These are phyloP conservation scores for Talaromyces sp. DNA, from an alignment of 2,329 filamentous ascomycete genomes.

Conservation along the genomic window DNA sequence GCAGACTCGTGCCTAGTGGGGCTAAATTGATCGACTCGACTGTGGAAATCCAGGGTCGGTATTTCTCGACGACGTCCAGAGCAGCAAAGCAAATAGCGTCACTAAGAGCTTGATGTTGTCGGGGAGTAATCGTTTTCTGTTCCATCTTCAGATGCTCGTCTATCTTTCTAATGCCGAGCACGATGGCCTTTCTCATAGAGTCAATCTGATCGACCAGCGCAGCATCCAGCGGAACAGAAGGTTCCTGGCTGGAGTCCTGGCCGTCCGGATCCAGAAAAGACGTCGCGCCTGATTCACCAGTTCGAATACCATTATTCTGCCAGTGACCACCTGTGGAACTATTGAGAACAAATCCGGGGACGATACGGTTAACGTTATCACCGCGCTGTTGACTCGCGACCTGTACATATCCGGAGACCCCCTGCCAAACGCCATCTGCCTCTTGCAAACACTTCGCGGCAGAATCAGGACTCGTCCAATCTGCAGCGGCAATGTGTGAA, in stretches of 20 bases:
- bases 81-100: constrained; percentile 77
- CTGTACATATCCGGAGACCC: constrained; percentile 94
- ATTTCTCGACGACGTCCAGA: constrained; percentile 76
- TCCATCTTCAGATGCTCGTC: constrained; percentile 74
- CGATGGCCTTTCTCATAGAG: constrained; percentile 75
- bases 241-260: constrained; percentile 66
- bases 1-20: constrained; percentile 68
- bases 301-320: constrained; percentile 61
- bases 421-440: constrained; percentile 90
- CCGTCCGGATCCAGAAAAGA: constrained; percentile 83
- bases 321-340: constrained; percentile 81
- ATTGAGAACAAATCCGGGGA: constrained; percentile 87
- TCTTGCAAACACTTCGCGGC: constrained; percentile 93
- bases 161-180: constrained; percentile 78
- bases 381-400: constrained; percentile 89
- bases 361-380: constrained; percentile 85
- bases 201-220: constrained; percentile 77
- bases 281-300: constrained; percentile 59
- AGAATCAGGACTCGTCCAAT: constrained; percentile 91
- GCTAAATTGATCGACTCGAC: constrained; percentile 90
- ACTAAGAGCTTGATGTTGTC: constrained; percentile 72
- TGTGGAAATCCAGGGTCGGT: constrained; percentile 81
- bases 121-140: constrained; percentile 75
- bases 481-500: constrained; percentile 92
- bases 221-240: constrained; percentile 67